Conservation (phyloP, 768 basidiomycete species). For the Boletus pseudopeckii region DNA sequence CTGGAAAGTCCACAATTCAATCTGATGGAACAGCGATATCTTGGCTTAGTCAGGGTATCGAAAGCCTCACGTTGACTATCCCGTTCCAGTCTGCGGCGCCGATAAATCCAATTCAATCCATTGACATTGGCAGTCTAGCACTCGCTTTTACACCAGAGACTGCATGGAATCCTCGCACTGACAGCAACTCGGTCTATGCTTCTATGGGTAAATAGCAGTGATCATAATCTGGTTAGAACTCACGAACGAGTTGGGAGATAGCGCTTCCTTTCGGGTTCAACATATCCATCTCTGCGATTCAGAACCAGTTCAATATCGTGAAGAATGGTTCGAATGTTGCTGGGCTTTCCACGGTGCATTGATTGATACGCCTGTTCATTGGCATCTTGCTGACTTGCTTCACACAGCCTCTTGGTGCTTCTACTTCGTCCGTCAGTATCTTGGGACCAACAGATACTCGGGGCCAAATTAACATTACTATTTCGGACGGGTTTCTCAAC, state of each 20-base stretch:
- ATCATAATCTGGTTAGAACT: background rate
- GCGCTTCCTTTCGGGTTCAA: constrained; percentile 72
- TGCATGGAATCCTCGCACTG: constrained; percentile 57
- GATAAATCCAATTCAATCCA: constrained; percentile 63
- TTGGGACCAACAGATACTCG: constrained; percentile 51
- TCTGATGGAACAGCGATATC: constrained; percentile 52
- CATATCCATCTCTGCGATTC: constrained; percentile 54
- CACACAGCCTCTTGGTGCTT: constrained; percentile 56
- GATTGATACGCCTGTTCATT: background rate
- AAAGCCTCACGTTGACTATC: constrained; percentile 54
- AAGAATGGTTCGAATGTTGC: constrained; percentile 52
- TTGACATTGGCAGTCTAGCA: constrained; percentile 56
- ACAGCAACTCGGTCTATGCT: constrained; percentile 59
- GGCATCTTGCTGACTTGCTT: background rate
- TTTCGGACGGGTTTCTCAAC: constrained; percentile 50
- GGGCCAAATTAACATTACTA: constrained; percentile 63
- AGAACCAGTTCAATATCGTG: constrained; percentile 62
- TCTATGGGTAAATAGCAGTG: constrained; percentile 42
- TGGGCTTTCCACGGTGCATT: constrained; percentile 53
- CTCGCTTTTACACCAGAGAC: constrained; percentile 51
- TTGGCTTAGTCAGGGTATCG: constrained; percentile 64
- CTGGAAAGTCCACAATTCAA: constrained; percentile 57
- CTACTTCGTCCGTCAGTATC: constrained; percentile 56
- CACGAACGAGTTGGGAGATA: constrained; percentile 22
- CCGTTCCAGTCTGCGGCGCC: constrained; percentile 51